Base-by-base conservation (phyloP, 2,329 filamentous ascomycete species). In the Simplicillium aogashimaense region DNA sequence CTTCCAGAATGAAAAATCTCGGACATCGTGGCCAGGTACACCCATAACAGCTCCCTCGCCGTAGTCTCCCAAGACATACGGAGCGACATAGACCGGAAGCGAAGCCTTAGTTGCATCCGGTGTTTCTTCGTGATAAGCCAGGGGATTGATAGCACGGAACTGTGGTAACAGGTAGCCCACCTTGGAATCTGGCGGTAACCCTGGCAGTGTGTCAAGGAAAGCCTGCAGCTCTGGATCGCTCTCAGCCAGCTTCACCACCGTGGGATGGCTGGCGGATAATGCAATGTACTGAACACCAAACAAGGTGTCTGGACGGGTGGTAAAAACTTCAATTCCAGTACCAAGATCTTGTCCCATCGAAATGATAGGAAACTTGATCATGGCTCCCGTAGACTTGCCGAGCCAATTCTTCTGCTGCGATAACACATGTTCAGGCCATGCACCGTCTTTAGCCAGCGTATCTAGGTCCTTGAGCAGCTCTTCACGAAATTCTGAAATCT, bases 1-100 rank as follows among this genome's bases (percentile, higher is more conserved):
- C 49, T 72, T 78, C 83, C 86, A 94, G 56, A 94, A 95, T 2
- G 76, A 74, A 58, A 84, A 70, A 50, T 95, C 88, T 39, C 86
- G 74, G 4, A 70, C 55, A 58, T 95, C 88, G 53, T 95, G 88
- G 2, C 81, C 88, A 0, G 88, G 88, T 7, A 94, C 88, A 34
- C 88, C 88, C 87, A 95, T 94, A 2, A 94, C 83, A 9, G 87
- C 87, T 1, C 87, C 87, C 48, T 88, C 83, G 13, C 87, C 86
- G 50, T 94, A 92, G 53, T 88, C 84, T 18, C 82, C 83, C 5
- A 94, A 67, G 10, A 94, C 88, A 54, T 94, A 94, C 0, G 86
- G 81, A 9, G 88, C 86, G 16, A 86, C 83, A 52, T 83, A 94
- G 5, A 94, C 70, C 1, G 87, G 86, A 5, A 94, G 50, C 7